Percentiles rank a stretch among this genome's conserved stretches.
These are phyloP conservation scores for Linnemannia hyalina DNA, from an alignment of 192 early-diverging fungal genomes.

Conservation along the genomic window DNA sequence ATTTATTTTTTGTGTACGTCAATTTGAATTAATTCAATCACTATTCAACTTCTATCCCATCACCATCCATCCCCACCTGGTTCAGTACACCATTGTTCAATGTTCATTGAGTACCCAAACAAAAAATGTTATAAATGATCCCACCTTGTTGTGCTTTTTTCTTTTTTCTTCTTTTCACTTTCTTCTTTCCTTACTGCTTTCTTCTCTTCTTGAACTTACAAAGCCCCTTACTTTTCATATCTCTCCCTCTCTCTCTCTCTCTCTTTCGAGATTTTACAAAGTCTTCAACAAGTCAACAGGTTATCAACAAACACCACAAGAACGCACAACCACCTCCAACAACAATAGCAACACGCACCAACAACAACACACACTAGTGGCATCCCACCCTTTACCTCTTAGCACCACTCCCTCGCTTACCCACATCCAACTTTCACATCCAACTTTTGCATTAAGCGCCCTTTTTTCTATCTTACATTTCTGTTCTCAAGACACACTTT, in stretches of 20 bases:
- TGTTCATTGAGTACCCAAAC: background rate
- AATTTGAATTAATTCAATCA: background rate
- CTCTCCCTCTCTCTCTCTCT: background rate
- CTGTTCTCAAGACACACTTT: background rate
- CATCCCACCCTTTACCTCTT: background rate
- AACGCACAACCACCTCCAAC: background rate
- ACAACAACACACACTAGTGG: constrained; percentile 2
- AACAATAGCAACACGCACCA: background rate
- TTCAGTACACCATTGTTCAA: background rate
- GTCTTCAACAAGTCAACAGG: background rate
- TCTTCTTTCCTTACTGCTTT: background rate
- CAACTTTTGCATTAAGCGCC: background rate
- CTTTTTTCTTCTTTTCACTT: background rate
- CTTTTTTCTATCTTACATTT: background rate
- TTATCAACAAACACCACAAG: background rate
- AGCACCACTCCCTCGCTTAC: background rate
- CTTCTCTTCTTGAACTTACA: background rate
- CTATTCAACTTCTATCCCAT: constrained; percentile 11
- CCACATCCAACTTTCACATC: background rate
- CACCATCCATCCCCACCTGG: background rate
- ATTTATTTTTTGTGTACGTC: background rate
- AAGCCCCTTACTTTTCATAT: background rate
- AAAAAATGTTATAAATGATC: constrained; percentile 20
- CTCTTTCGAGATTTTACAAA: background rate
- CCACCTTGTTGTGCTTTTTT: background rate